phyloP scores from a whole-genome alignment of 1,284 basidiomycete species.

The Schizopora paradoxa region DNA sequence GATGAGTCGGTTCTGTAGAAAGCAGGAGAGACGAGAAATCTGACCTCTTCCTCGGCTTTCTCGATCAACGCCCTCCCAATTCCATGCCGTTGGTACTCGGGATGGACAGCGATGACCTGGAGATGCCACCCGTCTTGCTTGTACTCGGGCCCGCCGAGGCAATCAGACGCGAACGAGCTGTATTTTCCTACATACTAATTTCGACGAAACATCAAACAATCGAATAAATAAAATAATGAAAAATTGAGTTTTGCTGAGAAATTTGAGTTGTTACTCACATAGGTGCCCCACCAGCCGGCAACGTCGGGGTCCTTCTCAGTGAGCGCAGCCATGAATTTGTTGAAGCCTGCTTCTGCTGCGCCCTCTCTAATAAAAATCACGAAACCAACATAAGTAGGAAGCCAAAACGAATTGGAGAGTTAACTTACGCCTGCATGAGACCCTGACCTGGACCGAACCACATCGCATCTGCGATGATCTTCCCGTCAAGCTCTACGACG shows the following conservation, averaged over 20 bases:
- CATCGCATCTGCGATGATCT: slow-evolving; percentile 20
- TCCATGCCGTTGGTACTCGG: slow-evolving; percentile 12
- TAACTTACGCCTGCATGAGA: slow-evolving; percentile 13
- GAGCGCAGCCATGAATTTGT: slow-evolving; percentile 9
- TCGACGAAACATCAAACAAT: neutral
- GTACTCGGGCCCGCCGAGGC: slow-evolving; percentile 7
- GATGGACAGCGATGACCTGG: slow-evolving; percentile 14
- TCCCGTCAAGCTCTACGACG: slow-evolving; percentile 15
- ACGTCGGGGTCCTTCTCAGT: slow-evolving; percentile 4
- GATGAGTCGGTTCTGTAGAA: too few relatives aligned
- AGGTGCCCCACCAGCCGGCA: slow-evolving; percentile 8
- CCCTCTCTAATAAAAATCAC: neutral
- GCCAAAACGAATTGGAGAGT: neutral
- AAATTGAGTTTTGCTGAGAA: slow-evolving; percentile 2
- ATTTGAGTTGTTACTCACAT: slow-evolving; percentile 11
- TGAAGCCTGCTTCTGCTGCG: slow-evolving; percentile 6
- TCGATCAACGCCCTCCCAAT: slow-evolving; percentile 16
- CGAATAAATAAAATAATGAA: slow-evolving; percentile 1
- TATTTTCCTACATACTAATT: slow-evolving; percentile 16
- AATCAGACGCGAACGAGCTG: slow-evolving; percentile 3
- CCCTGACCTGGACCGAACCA: slow-evolving; percentile 23
- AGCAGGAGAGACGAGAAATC: neutral
- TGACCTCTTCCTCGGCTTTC: neutral
- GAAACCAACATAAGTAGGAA: neutral
- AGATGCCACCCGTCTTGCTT: slow-evolving; percentile 17